These are phyloP conservation scores for Ogataea wickerhamii DNA, from an alignment of 805 yeast genomes.

Conservation along the genomic window DNA sequence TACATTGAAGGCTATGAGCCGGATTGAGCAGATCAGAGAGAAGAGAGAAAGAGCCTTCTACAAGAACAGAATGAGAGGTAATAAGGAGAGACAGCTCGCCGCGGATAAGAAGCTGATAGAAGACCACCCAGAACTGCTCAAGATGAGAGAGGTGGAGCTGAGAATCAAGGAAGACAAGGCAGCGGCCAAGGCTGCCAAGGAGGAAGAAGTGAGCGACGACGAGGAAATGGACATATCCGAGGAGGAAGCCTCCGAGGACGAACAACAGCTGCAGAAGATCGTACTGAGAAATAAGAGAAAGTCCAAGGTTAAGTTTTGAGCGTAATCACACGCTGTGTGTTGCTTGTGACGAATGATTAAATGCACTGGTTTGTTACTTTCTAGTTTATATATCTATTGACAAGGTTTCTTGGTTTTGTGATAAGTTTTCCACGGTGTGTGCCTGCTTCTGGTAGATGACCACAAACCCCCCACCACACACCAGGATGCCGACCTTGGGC, in stretches of 20 bases:
- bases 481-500: conserved; percentile 46
- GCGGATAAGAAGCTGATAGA: conserved; percentile 87
- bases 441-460: conserved; percentile 37
- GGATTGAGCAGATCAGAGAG: conserved; percentile 93
- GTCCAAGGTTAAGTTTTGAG: conserved; percentile 42
- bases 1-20: conserved; percentile 90
- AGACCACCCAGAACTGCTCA: conserved; percentile 81
- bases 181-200: conserved; percentile 53
- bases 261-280: conserved; percentile 39
- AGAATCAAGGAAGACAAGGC: conserved; percentile 70
- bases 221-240: conserved; percentile 38
- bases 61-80: conserved; percentile 99
- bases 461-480: conserved; percentile 51
- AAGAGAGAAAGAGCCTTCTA: conserved; percentile 98
- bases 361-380: neutral
- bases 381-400: neutral
- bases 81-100: conserved; percentile 80
- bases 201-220: conserved; percentile 48
- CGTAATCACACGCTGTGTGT: conserved; percentile 3
- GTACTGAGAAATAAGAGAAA: conserved; percentile 60
- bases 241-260: conserved; percentile 37
- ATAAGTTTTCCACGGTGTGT: neutral
- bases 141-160: conserved; percentile 89
- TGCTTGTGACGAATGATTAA: neutral
- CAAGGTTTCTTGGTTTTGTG: neutral